These are phyloP conservation scores for Nakaseomyces sp. DNA, from an alignment of 1,139 yeast species.

Conservation along the genomic window DNA sequence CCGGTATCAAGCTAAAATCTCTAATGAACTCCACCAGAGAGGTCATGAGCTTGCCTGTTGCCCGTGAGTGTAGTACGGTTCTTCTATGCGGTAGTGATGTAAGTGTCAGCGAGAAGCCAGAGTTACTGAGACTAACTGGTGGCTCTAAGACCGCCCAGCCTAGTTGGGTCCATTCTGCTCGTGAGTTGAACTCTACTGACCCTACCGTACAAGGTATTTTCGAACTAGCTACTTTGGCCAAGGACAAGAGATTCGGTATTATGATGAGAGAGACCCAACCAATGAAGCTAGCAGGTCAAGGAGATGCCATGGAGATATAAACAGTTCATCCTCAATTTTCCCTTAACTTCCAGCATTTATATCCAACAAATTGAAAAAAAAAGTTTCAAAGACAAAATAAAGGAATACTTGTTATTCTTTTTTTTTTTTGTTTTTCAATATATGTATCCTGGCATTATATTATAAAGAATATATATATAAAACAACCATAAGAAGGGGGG, in stretches of 20 bases:
- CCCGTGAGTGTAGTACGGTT: conserved; percentile 73
- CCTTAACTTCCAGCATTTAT: no score
- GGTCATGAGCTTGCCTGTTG: conserved; percentile 44
- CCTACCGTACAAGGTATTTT: conserved; percentile 39
- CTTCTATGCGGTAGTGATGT: conserved; percentile 42
- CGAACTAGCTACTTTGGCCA: conserved; percentile 48
- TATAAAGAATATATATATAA: no score
- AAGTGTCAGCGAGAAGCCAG: conserved; percentile 41
- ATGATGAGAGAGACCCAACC: conserved; percentile 55
- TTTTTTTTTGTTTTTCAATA: neutral
- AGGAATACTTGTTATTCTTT: neutral
- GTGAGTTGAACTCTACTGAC: conserved; percentile 42
- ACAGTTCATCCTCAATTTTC: neutral
- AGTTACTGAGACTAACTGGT: conserved; percentile 71
- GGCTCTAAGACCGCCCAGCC: conserved; percentile 61
- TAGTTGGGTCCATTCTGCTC: conserved; percentile 78
- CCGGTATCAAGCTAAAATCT: conserved; percentile 55
- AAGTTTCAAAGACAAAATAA: no score
- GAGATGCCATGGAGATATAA: conserved; percentile 5
- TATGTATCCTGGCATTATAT: conserved; percentile 1
- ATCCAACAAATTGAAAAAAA: no score
- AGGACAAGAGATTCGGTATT: conserved; percentile 62
- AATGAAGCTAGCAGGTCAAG: conserved; percentile 31
- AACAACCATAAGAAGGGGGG: neutral
- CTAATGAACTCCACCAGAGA: conserved; percentile 46